Evolutionary conservation across 2,329 filamentous ascomycete species (phyloP), one percentile per base, ranked within the genome.

Genomic region (Plenodomus lindquistii): DNA sequence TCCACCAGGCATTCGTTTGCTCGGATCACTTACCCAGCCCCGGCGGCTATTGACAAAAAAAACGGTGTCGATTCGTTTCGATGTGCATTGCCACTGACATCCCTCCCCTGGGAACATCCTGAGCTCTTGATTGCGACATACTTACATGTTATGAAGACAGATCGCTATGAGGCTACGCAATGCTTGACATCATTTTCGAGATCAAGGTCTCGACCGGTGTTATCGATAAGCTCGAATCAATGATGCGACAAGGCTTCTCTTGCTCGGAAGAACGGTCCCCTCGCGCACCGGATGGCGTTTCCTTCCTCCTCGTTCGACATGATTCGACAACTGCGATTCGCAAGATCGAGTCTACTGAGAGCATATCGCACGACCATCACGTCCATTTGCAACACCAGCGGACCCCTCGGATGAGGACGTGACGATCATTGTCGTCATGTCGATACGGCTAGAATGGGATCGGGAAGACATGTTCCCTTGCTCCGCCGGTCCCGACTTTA

Each of bases 291-390:
- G 4, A 37, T 37, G 13, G 35, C 16, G 35, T 17, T 18, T 15
- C 18, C 8, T 37, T 17, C 18, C 35, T 18, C 16, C 7, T 37
- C 10, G 18, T 37, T 9, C 16, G 16, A 37, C 17, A 42, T 19
- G 35, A 42, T n/a, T 38, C 31, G 19, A 42, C 16, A 10, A 27
- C 19, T 19, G 16, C 35, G 22, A 37, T 42, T 35, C 15, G 21
- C 15, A 42, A n/a, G 16, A 20, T 13, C 15, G 9, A 8, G 17
- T 18, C 15, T 22, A 22, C 16, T 22, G 18, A n/a, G 37, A 40
- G 43, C 29, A 40, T 35, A 34, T 40, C 27, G 43, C 37, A 36
- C 27, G 35, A 9, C 36, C 40, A 43, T 48, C 45, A 24, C 18
- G 44, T 38, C 39, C 41, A 42, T 8, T 8, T 31, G 44, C 3